phyloP scores from a whole-genome alignment of 2,329 filamentous ascomycete genomes.

The Nectriaceae sp. region DNA sequence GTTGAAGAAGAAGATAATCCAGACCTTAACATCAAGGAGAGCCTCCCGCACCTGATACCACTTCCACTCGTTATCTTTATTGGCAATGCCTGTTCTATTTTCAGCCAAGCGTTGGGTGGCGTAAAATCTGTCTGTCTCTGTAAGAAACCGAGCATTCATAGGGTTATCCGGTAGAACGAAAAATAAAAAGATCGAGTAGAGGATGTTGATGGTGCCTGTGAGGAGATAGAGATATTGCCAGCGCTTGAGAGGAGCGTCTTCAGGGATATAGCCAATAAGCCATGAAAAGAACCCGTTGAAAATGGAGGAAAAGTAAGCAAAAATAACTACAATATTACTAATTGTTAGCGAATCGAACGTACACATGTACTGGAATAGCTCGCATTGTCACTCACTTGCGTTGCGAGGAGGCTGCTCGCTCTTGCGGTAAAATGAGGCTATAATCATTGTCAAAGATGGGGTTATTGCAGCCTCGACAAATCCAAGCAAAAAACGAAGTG shows the following conservation, averaged over 20 bases:
- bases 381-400: conserved; percentile 1
- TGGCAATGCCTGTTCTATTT: conserved; percentile 30
- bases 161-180: not conserved
- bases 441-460: conserved; percentile 11
- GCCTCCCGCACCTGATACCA: conserved; percentile 51
- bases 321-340: not conserved
- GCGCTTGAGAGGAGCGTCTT: conserved; percentile 19
- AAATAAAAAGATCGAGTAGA: conserved; percentile 1
- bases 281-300: conserved; percentile 35
- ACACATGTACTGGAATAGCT: too few species aligned
- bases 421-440: conserved; percentile 11
- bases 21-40: conserved; percentile 54
- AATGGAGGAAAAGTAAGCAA: conserved; percentile 16
- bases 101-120: conserved; percentile 3
- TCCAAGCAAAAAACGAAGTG: not conserved
- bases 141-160: conserved; percentile 4
- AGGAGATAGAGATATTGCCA: conserved; percentile 26
- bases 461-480: conserved; percentile 13
- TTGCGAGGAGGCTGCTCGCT: conserved; percentile 16
- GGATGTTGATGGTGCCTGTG: conserved; percentile 13
- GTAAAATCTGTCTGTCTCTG: not conserved
- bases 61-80: conserved; percentile 41
- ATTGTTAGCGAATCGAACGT: too few species aligned
- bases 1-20: conserved; percentile 52
- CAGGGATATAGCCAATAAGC: conserved; percentile 33